Base-by-base conservation (phyloP, 177 flowering plant species). In the Vitis hybrid region DNA sequence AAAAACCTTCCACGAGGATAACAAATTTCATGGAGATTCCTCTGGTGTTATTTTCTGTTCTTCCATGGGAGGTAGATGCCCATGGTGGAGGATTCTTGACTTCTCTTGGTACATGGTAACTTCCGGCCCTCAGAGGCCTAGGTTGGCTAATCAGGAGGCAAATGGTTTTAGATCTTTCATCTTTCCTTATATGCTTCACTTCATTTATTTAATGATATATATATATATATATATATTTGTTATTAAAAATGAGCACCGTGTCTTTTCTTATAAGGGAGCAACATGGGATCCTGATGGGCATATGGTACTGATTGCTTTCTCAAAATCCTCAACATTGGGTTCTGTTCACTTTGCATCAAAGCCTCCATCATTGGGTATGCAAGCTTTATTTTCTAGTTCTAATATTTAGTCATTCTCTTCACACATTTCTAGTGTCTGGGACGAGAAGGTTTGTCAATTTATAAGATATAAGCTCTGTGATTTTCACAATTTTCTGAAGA, bases 271-370 rank as follows among this genome's bases (percentile, higher is more conserved):
- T 72, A 68, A 95, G 99, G 97, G 95, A 65, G 97, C 98, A 71
- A 69, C 86, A 14, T 96, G 99, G 99, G 99, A 91, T 89, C 95
- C 98, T 68, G 99, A 92, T 74, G 97, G 99, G 10, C 89, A 78
- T 55, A 90, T 86, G 89, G 82, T 96, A 78, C 75, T 96, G 72
- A 71, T 96, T 77, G 77, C 93, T 60, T 93, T 92, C 79, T 88
- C 97, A 66, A 82, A 87, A 68, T 92, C 98, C 62, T 76, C 87
- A 63, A 74, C 88, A 50, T 82, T 93, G 82, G 98, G 95, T 67
- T 93, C 97, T 59, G 73, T 96, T 79, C 98, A 96, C 80, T 96
- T 96, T 82, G 86, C 97, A 72, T 87, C 98, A 60, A 93, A 83
- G 82, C 97, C 99, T 72, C 99, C 99, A 40, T 90, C 96, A 65